Evolutionary conservation across 108 stramenopile species (phyloP).

Genomic region (Skeletonema tropicum): DNA sequence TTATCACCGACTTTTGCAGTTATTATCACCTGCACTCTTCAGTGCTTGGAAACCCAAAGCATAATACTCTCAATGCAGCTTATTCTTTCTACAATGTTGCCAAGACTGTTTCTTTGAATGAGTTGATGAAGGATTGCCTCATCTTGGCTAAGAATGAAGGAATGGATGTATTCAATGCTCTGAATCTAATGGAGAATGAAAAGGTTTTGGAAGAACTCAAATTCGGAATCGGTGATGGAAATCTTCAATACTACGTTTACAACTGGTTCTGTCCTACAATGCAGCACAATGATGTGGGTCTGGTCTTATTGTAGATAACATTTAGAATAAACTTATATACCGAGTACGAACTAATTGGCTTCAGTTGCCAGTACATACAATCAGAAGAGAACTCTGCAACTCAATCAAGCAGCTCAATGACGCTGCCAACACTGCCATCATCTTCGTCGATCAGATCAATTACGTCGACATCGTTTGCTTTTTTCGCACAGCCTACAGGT

Average conservation of each 20-base stretch:
- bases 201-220: constrained; percentile 88
- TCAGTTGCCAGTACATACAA: neutral
- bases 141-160: constrained; percentile 86
- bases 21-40: constrained; percentile 96
- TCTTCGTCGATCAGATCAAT: constrained; percentile 19
- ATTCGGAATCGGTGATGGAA: constrained; percentile 98
- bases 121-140: constrained; percentile 95
- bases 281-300: constrained; percentile 85
- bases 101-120: constrained; percentile 73
- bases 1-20: constrained; percentile 88
- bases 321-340: neutral
- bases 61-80: constrained; percentile 91
- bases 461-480: neutral
- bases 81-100: constrained; percentile 99
- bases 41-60: constrained; percentile 76
- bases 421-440: constrained; percentile 7
- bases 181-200: constrained; percentile 98
- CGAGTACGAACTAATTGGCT: neutral
- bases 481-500: neutral
- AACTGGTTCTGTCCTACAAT: constrained; percentile 95
- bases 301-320: constrained; percentile 89
- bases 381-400: neutral
- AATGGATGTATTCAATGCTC: constrained; percentile 98
- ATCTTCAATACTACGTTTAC: constrained; percentile 99
- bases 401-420: constrained; percentile 3